These are phyloP conservation scores for Thalassiosira exigua DNA, from an alignment of 352 stramenopile species.

Conservation along the genomic window DNA sequence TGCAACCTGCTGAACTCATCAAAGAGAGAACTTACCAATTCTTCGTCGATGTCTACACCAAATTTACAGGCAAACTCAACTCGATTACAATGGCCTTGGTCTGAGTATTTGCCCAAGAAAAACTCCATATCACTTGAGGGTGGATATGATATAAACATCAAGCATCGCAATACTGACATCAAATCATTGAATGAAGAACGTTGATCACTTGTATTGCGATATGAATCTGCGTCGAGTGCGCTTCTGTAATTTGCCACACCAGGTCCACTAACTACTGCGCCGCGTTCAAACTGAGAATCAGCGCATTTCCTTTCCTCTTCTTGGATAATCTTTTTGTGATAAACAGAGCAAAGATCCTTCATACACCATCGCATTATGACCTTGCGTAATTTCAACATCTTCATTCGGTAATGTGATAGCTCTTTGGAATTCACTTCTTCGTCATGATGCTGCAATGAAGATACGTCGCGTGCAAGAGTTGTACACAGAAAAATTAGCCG, in stretches of 20 bases:
- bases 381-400: constrained; percentile 53
- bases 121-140: constrained; percentile 55
- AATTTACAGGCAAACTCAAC: constrained; percentile 62
- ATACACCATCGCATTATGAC: constrained; percentile 71
- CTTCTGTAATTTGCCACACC: constrained; percentile 61
- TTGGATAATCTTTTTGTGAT: constrained; percentile 18
- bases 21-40: constrained; percentile 71
- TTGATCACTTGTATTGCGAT: neutral
- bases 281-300: constrained; percentile 26
- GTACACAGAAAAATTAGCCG: constrained; percentile 63
- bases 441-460: constrained; percentile 14
- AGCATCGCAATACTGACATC: constrained; percentile 49
- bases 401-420: constrained; percentile 20
- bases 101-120: no score
- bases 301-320: constrained; percentile 23
- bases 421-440: constrained; percentile 17
- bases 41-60: constrained; percentile 69
- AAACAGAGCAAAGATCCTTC: constrained; percentile 51
- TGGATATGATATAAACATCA: constrained; percentile 69
- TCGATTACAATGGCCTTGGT: constrained; percentile 31
- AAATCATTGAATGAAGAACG: constrained; percentile 24
- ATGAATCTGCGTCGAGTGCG: constrained; percentile 46
- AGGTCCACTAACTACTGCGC: constrained; percentile 48
- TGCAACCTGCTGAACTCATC: no score
- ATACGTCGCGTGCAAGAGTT: constrained; percentile 1